Conservation (phyloP, 2,329 filamentous ascomycete species). For the Calonectria honghensis region DNA sequence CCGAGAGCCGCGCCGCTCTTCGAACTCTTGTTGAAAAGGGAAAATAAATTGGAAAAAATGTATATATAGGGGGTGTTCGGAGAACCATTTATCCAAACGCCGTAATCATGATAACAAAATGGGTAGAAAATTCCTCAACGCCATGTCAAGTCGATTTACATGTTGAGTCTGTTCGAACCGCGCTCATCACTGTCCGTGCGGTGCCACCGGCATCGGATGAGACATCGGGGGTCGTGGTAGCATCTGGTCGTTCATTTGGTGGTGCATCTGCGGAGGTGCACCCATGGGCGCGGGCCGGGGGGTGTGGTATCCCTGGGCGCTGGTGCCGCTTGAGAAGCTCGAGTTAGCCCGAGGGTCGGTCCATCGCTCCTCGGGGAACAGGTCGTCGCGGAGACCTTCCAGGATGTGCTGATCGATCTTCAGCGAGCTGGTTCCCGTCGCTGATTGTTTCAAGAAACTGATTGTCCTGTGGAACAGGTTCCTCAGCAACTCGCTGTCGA, state of each 20-base stretch:
- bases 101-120: slow-evolving; percentile 42
- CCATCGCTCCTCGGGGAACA: slow-evolving; percentile 58
- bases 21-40: slow-evolving; percentile 30
- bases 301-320: slow-evolving; percentile 54
- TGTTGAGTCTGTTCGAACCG: slow-evolving; percentile 15
- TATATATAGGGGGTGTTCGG: slow-evolving; percentile 17
- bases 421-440: slow-evolving; percentile 84
- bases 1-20: slow-evolving; percentile 29
- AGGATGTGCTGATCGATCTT: slow-evolving; percentile 85
- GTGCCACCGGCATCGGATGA: slow-evolving; percentile 51
- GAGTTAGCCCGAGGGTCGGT: slow-evolving; percentile 57
- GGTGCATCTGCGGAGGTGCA: slow-evolving; percentile 51
- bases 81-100: slow-evolving; percentile 42
- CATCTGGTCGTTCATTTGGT: slow-evolving; percentile 49
- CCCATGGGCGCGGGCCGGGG: slow-evolving; percentile 51
- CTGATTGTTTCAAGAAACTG: slow-evolving; percentile 81
- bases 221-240: slow-evolving; percentile 52
- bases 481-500: slow-evolving; percentile 74
- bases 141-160: slow-evolving; percentile 25
- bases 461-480: slow-evolving; percentile 84
- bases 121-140: slow-evolving; percentile 30
- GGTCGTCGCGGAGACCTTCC: slow-evolving; percentile 69
- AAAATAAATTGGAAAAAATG: slow-evolving; percentile 13
- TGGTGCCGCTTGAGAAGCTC: slow-evolving; percentile 67
- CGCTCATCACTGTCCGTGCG: slow-evolving; percentile 46